Conservation (phyloP, 148 eudicot species). For the Euryodendron excelsum region DNA sequence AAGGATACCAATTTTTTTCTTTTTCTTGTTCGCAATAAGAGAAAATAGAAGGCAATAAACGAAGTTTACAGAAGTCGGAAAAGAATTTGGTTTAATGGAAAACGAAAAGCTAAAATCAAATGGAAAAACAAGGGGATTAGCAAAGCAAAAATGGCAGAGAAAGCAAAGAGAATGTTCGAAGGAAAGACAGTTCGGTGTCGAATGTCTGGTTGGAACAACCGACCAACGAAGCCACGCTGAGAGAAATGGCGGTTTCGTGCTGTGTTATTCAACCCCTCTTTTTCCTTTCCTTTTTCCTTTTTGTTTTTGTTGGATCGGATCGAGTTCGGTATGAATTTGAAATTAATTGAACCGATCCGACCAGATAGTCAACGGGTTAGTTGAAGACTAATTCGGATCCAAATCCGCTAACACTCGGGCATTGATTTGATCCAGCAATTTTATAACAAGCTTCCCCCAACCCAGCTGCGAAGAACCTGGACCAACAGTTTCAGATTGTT, state of each 20-base stretch:
- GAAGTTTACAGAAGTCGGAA: background rate
- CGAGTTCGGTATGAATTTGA: too few species aligned
- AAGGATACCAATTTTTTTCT: background rate
- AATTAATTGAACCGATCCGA: too few species aligned
- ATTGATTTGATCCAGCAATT: too few species aligned
- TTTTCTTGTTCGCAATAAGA: background rate
- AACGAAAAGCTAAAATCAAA: background rate
- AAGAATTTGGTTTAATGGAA: too few species aligned
- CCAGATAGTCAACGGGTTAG: too few species aligned
- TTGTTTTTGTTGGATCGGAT: too few species aligned
- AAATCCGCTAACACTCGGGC: too few species aligned
- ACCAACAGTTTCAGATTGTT: too few species aligned
- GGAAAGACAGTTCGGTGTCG: background rate
- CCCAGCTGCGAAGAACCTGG: too few species aligned
- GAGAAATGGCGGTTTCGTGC: background rate
- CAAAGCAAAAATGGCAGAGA: background rate
- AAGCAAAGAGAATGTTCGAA: background rate
- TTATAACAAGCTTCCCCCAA: too few species aligned
- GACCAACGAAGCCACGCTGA: background rate
- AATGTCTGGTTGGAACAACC: slow-evolving; percentile 12
- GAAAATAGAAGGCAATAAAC: background rate
- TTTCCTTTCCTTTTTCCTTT: background rate
- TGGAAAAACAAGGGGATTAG: background rate
- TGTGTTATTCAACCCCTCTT: background rate
- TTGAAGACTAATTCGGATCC: too few species aligned